These are phyloP conservation scores for Cutaneotrichosporon cutaneum DNA, from an alignment of 1,284 basidiomycete genomes.

Conservation along the genomic window DNA sequence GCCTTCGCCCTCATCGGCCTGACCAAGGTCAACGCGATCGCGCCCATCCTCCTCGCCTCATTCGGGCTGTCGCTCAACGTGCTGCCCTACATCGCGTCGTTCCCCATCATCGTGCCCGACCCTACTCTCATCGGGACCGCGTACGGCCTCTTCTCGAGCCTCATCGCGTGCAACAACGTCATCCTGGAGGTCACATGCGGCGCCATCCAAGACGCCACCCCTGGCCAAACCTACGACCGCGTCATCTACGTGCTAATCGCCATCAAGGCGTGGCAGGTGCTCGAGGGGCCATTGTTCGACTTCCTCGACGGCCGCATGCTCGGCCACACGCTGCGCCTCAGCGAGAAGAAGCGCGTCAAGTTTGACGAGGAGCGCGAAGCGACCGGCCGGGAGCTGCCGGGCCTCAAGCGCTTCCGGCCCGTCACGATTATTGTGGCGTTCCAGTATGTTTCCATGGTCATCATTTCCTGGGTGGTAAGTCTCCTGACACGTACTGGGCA, in stretches of 20 bases:
- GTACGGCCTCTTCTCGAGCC: constrained; percentile 43
- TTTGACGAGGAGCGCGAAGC: constrained; percentile 57
- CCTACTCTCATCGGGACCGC: constrained; percentile 49
- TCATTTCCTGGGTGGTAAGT: constrained; percentile 17
- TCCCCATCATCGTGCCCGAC: constrained; percentile 48
- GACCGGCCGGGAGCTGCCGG: constrained; percentile 64
- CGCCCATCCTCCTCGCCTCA: constrained; percentile 42
- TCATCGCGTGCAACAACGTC: constrained; percentile 28
- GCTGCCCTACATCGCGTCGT: constrained; percentile 44
- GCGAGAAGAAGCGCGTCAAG: constrained; percentile 36
- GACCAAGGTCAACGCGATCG: constrained; percentile 45
- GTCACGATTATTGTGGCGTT: constrained; percentile 10
- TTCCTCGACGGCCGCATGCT: constrained; percentile 30
- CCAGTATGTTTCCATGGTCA: constrained; percentile 16
- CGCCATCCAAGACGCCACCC: constrained; percentile 43
- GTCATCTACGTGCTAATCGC: constrained; percentile 51
- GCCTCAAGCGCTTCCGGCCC: constrained; percentile 6
- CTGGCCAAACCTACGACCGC: constrained; percentile 37
- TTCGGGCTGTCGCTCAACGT: constrained; percentile 43
- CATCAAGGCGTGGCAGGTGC: constrained; percentile 45
- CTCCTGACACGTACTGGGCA: background rate
- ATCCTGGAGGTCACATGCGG: constrained; percentile 47
- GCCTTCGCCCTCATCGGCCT: constrained; percentile 47
- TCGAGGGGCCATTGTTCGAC: constrained; percentile 39
- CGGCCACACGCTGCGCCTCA: constrained; percentile 32